Evolutionary conservation across 2,329 filamentous ascomycete genomes (phyloP).

Genomic region (Nemania diffusa): DNA sequence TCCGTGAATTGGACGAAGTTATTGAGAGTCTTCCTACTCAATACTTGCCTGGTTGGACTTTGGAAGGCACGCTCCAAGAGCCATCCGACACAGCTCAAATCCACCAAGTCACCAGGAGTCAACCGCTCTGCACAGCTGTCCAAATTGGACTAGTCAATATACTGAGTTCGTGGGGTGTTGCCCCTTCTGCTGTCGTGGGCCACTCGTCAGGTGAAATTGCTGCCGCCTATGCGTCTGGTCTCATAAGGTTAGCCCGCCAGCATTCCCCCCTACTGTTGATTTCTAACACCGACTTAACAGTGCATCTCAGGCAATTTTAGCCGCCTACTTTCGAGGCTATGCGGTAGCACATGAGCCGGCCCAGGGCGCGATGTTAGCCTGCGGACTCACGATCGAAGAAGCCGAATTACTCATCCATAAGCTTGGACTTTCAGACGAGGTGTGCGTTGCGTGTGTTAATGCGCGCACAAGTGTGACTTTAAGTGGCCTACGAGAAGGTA

Average conservation of each 20-base stretch:
- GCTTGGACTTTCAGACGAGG: neutral
- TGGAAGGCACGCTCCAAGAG: neutral
- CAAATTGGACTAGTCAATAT: neutral
- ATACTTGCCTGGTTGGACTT: neutral
- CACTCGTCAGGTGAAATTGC: constrained; percentile 54
- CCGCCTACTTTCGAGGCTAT: neutral
- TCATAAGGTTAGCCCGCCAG: neutral
- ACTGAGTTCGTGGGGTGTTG: constrained; percentile 27
- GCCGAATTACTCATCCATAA: neutral
- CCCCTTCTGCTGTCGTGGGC: constrained; percentile 28
- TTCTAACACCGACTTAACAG: neutral
- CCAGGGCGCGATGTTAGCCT: neutral
- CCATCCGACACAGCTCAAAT: neutral
- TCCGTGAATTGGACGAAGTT: neutral
- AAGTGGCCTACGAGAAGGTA: neutral
- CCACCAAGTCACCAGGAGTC: neutral
- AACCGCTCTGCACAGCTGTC: neutral
- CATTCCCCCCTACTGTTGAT: neutral
- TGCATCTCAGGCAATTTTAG: neutral
- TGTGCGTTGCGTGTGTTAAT: constrained; percentile 1
- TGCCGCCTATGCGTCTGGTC: constrained; percentile 51
- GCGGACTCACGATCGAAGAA: neutral
- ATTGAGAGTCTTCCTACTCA: neutral
- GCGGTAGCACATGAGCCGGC: neutral
- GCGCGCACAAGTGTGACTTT: neutral